Base-by-base conservation (phyloP, 2,329 filamentous ascomycete genomes). In the Nannizziopsis arthrosporioides region DNA sequence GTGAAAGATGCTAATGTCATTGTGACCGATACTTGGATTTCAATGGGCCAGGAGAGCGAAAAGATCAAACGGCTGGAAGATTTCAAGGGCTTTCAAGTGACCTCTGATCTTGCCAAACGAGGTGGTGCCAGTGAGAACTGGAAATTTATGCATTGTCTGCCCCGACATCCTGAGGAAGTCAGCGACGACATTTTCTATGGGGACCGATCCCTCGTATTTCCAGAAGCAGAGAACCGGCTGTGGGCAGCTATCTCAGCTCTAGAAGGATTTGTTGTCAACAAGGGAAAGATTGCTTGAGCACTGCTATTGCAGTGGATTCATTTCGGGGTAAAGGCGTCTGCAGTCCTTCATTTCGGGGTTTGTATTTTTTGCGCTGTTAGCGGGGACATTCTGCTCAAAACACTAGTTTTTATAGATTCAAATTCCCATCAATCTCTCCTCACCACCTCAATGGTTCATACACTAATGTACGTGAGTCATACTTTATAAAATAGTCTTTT, bases 141-240 rank as follows among this genome's bases (percentile, higher is more conserved):
- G 92, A 88, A 86, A 67, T 98, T 98, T 65, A 95, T 98, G 92
- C 92, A 98, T 72, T 98, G 92, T 65, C 69, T 98, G 51, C 92
- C 92, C 11, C 78, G 92, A 53, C 89, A 98, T 63, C 78, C 78
- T 0, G 90, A 98, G 66, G 92, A 98, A 70, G 92, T 98, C 31
- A 80, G 77, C 50, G 90, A 98, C 60, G 88, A 92, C 61, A 89
- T 98, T 1, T 96, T 98, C 63, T 95, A 96, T 67, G 81, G 85
- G 42, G 74, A 78, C 0, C 77, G 83, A 59, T 94, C 85, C 35
- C 71, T 98, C 19, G 92, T 96, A 3, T 98, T 95, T 70, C 80
- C 79, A 1, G 92, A 98, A 68, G 92, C 87, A 0, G 89, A 96
- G 70, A 98, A 98, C 63, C 80, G 92, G 55, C 66, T 98, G 32